phyloP scores from a whole-genome alignment of 768 basidiomycete genomes.

The Terana coerulea region DNA sequence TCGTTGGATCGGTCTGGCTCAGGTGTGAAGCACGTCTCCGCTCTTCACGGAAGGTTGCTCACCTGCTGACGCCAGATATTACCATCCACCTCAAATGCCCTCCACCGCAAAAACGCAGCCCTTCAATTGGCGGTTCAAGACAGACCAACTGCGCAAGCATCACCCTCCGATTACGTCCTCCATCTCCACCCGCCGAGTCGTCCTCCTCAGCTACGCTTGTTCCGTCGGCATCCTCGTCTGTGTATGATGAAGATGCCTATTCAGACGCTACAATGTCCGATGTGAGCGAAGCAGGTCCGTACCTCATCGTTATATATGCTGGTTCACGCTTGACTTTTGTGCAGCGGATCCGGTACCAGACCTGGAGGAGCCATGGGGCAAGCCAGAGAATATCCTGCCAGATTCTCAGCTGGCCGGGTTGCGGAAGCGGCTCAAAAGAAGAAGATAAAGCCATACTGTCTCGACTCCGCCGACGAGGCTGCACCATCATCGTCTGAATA shows the following conservation, averaged over 20 bases:
- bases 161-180: slow-evolving; percentile 15
- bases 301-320: background rate
- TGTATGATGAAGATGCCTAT: background rate
- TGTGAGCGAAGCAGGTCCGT: background rate
- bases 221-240: background rate
- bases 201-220: background rate
- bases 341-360: background rate
- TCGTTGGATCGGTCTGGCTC: slow-evolving; percentile 35
- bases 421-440: slow-evolving; percentile 23
- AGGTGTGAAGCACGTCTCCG: slow-evolving; percentile 36
- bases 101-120: slow-evolving; percentile 20
- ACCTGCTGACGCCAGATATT: background rate
- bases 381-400: background rate
- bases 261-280: background rate
- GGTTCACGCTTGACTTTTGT: background rate
- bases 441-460: slow-evolving; percentile 33
- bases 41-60: slow-evolving; percentile 5
- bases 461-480: slow-evolving; percentile 40
- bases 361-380: background rate
- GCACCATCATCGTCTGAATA: slow-evolving; percentile 16
- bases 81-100: slow-evolving; percentile 20
- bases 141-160: slow-evolving; percentile 17
- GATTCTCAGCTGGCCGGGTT: background rate
- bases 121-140: slow-evolving; percentile 15
- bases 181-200: background rate